Conservation (phyloP, 2,329 filamentous ascomycete species). For the Aspergillus tanneri region DNA sequence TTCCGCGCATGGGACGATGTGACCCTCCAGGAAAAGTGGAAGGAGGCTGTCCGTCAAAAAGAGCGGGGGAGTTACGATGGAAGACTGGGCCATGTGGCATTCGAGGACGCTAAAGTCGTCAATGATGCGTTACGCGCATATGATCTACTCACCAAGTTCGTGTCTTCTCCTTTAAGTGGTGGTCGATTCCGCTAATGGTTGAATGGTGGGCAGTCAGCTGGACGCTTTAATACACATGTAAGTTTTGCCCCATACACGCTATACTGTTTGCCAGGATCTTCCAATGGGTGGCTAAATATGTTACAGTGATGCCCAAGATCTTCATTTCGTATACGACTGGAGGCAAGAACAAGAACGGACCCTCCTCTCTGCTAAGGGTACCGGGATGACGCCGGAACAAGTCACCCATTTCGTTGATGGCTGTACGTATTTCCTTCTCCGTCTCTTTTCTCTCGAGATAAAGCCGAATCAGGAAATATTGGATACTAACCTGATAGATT, state of each 20-base stretch:
- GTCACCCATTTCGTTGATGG: constrained; percentile 73
- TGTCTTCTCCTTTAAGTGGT: constrained; percentile 1
- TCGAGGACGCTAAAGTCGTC: constrained; percentile 58
- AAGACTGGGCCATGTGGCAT: constrained; percentile 54
- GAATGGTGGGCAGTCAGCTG: constrained; percentile 44
- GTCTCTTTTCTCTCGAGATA: not conserved
- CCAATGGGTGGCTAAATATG: constrained; percentile 1
- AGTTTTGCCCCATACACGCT: constrained; percentile 21
- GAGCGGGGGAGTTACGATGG: constrained; percentile 53
- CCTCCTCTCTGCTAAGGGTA: constrained; percentile 64
- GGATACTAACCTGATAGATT: constrained; percentile 47
- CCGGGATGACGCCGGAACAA: constrained; percentile 79
- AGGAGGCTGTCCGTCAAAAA: constrained; percentile 46
- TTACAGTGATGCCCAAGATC: constrained; percentile 65
- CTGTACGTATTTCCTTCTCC: constrained; percentile 43
- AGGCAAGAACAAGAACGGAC: constrained; percentile 74
- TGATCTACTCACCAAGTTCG: constrained; percentile 56
- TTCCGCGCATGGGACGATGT: constrained; percentile 66
- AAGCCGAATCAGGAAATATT: too few relatives aligned
- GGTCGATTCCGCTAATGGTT: constrained; percentile 7
- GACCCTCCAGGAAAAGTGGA: constrained; percentile 55
- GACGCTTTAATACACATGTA: constrained; percentile 65
- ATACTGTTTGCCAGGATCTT: not conserved
- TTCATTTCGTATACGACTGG: constrained; percentile 79
- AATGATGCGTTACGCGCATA: constrained; percentile 61